phyloP scores from a whole-genome alignment of 2,329 filamentous ascomycete genomes.

The Diaporthe capsici region DNA sequence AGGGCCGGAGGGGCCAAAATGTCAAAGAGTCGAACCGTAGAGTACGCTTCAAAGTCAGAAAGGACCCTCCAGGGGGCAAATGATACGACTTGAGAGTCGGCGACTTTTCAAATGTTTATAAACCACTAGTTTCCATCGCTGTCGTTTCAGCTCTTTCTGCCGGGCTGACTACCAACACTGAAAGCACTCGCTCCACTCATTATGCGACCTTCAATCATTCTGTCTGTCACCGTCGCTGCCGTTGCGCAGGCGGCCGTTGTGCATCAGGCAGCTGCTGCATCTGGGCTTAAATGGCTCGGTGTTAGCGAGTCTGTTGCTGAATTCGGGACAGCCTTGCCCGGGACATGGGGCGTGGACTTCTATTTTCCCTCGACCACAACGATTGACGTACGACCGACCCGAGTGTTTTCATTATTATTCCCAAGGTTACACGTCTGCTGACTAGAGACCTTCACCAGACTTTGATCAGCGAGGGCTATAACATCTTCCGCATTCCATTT shows the following conservation, averaged over 20 bases:
- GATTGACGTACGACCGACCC: constrained; percentile 50
- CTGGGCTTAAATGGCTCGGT: constrained; percentile 44
- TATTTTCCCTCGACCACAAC: constrained; percentile 68
- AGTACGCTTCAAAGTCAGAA: not conserved
- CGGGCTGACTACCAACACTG: not conserved
- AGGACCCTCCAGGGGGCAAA: not conserved
- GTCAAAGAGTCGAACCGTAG: not conserved
- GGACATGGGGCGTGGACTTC: constrained; percentile 69
- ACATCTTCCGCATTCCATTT: constrained; percentile 69
- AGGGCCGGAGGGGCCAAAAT: not conserved
- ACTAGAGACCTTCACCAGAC: constrained; percentile 48
- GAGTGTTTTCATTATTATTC: too few relatives aligned
- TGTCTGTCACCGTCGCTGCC: constrained; percentile 16
- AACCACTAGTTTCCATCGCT: not conserved
- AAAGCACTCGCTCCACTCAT: not conserved
- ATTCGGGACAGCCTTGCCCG: constrained; percentile 72
- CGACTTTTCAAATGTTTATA: not conserved
- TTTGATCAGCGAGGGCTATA: constrained; percentile 67
- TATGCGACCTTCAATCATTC: constrained; percentile 1
- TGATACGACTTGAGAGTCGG: not conserved
- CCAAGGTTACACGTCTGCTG: not conserved
- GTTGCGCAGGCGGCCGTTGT: constrained; percentile 35
- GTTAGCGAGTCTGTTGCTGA: constrained; percentile 69
- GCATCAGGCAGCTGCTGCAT: constrained; percentile 12
- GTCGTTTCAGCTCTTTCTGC: not conserved